These are phyloP conservation scores for Alectoria sarmentosa DNA, from an alignment of 495 filamentous ascomycete species.

Conservation along the genomic window DNA sequence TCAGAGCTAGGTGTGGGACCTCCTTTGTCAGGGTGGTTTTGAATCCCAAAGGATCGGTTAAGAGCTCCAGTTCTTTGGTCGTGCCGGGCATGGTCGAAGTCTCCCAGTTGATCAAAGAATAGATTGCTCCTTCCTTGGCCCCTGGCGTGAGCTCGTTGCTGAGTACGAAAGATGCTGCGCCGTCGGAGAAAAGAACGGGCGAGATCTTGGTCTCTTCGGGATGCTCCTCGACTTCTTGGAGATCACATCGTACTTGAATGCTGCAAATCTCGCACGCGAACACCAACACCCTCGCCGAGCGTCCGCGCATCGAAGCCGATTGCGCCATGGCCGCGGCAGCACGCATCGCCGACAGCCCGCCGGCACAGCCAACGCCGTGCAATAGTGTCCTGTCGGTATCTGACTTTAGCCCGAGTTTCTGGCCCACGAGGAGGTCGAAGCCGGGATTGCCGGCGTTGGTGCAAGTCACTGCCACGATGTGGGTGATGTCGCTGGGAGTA, in stretches of 20 bases:
- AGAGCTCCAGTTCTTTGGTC: neutral
- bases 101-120: slow-evolving; percentile 12
- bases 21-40: slow-evolving; percentile 7
- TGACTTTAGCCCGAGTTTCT: slow-evolving; percentile 41
- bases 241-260: slow-evolving; percentile 40
- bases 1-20: slow-evolving; percentile 5
- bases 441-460: slow-evolving; percentile 58
- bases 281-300: slow-evolving; percentile 46
- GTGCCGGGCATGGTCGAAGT: slow-evolving; percentile 7
- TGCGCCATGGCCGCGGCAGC: slow-evolving; percentile 52
- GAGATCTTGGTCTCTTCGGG: slow-evolving; percentile 47
- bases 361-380: slow-evolving; percentile 53
- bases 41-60: slow-evolving; percentile 10
- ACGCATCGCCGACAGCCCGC: slow-evolving; percentile 52
- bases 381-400: slow-evolving; percentile 51
- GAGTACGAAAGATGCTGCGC: slow-evolving; percentile 48
- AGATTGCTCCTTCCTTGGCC: slow-evolving; percentile 12
- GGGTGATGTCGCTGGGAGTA: slow-evolving; percentile 45
- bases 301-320: slow-evolving; percentile 41
- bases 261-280: slow-evolving; percentile 53
- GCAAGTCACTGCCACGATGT: slow-evolving; percentile 55
- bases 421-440: slow-evolving; percentile 53
- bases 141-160: slow-evolving; percentile 38
- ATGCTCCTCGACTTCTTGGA: slow-evolving; percentile 41
- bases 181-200: slow-evolving; percentile 53